phyloP scores from a whole-genome alignment of 1,139 yeast species.

The Protomyces inouyei region DNA sequence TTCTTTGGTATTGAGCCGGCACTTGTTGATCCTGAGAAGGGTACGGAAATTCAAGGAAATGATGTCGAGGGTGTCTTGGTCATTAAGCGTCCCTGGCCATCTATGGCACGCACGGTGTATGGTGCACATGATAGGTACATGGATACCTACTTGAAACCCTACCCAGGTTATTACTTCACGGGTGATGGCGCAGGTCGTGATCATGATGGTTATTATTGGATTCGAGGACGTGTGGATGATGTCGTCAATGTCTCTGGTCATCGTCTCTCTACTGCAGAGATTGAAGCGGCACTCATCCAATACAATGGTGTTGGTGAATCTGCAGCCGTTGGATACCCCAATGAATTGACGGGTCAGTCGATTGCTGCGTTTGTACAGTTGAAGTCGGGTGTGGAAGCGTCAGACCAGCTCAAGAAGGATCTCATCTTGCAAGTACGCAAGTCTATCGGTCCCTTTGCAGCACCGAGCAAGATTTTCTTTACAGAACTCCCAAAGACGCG shows the following conservation, averaged over 20 bases:
- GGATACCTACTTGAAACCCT: constrained; percentile 91
- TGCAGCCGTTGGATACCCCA: constrained; percentile 91
- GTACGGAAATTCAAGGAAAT: constrained; percentile 74
- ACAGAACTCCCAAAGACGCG: constrained; percentile 94
- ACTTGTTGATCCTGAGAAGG: constrained; percentile 87
- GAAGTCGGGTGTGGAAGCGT: constrained; percentile 52
- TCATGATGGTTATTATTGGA: constrained; percentile 96
- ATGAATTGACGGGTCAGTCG: constrained; percentile 96
- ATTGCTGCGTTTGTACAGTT: constrained; percentile 89
- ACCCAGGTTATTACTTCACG: constrained; percentile 94
- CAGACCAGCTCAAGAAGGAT: constrained; percentile 67
- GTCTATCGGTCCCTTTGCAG: constrained; percentile 96
- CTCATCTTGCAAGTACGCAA: constrained; percentile 83
- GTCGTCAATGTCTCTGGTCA: constrained; percentile 98
- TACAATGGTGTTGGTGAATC: constrained; percentile 80
- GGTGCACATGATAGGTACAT: constrained; percentile 82
- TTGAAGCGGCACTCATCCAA: constrained; percentile 84
- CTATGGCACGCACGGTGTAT: constrained; percentile 96
- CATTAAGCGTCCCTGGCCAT: constrained; percentile 87
- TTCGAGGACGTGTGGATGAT: constrained; percentile 97
- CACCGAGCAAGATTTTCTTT: constrained; percentile 84
- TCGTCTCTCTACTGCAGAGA: constrained; percentile 94
- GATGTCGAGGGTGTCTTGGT: constrained; percentile 97
- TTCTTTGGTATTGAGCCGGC: constrained; percentile 90
- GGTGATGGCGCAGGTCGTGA: constrained; percentile 99